These are phyloP conservation scores for Madurella fahalii DNA, from an alignment of 2,329 filamentous ascomycete genomes.

Conservation along the genomic window DNA sequence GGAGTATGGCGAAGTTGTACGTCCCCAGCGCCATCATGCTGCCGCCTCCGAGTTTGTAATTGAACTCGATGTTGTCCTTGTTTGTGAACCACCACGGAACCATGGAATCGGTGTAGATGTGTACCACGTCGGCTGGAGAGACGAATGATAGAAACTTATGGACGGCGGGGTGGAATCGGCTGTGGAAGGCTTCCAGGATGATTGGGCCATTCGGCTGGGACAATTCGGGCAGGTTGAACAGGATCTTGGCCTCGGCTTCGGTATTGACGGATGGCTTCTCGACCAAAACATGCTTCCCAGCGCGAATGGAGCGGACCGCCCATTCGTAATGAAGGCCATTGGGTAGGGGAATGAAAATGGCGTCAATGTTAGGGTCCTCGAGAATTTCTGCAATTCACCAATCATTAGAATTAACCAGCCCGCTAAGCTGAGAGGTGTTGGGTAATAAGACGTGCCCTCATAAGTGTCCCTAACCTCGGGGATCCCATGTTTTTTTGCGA, in stretches of 20 bases:
- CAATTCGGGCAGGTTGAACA: too few relatives aligned
- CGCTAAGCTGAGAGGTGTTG: too few relatives aligned
- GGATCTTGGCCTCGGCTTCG: conserved; percentile 37
- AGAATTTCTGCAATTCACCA: conserved; percentile 20
- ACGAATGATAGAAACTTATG: conserved; percentile 38
- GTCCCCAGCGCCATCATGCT: conserved; percentile 30
- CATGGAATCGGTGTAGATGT: conserved; percentile 29
- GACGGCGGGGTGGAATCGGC: conserved; percentile 47
- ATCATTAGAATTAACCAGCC: too few relatives aligned
- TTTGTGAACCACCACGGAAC: conserved; percentile 32
- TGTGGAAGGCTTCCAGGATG: conserved; percentile 52
- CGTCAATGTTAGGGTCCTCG: conserved; percentile 40
- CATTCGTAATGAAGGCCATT: conserved; percentile 44
- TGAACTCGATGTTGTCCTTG: conserved; percentile 42
- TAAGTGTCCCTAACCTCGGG: too few relatives aligned
- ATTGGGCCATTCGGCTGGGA: conserved; percentile 40
- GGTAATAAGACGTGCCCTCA: too few relatives aligned
- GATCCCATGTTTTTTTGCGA: too few relatives aligned
- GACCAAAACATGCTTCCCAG: conserved; percentile 51
- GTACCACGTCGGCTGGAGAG: conserved; percentile 35
- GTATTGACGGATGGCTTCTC: conserved; percentile 51
- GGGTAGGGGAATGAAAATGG: conserved; percentile 49
- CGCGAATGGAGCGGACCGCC: conserved; percentile 44
- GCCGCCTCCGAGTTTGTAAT: conserved; percentile 41
- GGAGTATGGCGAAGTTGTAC: too few relatives aligned